These are phyloP conservation scores for Cyanidioschyzon merolae DNA, from an alignment of 23 red algal genomes.

Conservation along the genomic window DNA sequence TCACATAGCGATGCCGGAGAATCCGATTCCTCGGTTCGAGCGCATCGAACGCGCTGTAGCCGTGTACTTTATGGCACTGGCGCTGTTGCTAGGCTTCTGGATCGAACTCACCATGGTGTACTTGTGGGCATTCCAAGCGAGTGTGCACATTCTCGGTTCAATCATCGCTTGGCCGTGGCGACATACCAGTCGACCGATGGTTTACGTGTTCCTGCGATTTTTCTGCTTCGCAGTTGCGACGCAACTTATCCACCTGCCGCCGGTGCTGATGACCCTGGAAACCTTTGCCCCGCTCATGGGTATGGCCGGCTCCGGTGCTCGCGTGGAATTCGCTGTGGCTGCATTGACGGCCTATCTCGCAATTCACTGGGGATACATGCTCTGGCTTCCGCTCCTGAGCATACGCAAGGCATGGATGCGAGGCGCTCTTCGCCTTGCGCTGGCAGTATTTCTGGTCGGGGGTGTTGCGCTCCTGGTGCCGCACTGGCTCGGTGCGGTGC, in stretches of 20 bases:
- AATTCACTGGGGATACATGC: background rate
- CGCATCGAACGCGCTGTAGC: background rate
- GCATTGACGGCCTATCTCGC: background rate
- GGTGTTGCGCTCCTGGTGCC: background rate
- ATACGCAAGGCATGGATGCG: background rate
- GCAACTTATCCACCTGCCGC: background rate
- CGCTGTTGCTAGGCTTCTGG: background rate
- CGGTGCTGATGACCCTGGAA: conserved; percentile 6
- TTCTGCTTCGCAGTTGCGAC: background rate
- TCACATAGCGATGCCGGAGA: background rate
- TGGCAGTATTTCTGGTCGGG: background rate
- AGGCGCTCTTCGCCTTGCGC: background rate
- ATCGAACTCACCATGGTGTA: background rate
- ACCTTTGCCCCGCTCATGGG: conserved; percentile 16
- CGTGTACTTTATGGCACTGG: background rate
- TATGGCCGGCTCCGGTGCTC: background rate
- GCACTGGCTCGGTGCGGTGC: background rate
- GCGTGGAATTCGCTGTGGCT: background rate
- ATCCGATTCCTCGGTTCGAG: background rate
- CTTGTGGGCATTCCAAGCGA: background rate
- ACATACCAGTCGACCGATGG: background rate
- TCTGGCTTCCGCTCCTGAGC: conserved; percentile 11
- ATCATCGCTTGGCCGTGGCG: background rate
- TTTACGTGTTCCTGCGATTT: background rate
- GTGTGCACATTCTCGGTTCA: background rate